Evolutionary conservation across 345 rosid genomes (phyloP).

Genomic region (Melastoma malabathricum): DNA sequence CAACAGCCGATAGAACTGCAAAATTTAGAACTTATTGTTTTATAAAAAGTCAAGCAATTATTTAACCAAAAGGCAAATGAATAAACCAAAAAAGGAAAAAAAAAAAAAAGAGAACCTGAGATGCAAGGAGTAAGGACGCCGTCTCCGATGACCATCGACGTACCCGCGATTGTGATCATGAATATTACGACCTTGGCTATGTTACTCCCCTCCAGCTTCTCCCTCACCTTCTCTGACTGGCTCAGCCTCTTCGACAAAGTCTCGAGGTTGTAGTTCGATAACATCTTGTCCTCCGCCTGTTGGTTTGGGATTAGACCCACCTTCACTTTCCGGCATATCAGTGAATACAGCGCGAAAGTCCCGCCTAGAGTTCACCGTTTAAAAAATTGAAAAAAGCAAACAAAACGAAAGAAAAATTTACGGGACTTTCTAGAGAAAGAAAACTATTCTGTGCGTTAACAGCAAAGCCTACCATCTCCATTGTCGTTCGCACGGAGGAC

Average conservation of each 20-base stretch:
- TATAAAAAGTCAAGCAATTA: no score
- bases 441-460: no score
- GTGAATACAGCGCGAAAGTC: constrained; percentile 62
- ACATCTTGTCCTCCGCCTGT: constrained; percentile 40
- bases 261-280: constrained; percentile 56
- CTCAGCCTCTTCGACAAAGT: constrained; percentile 24
- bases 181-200: constrained; percentile 30
- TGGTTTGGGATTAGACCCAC: constrained; percentile 51
- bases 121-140: constrained; percentile 72
- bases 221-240: constrained; percentile 33
- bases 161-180: constrained; percentile 53
- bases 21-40: no score
- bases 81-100: no score
- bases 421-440: no score
- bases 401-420: no score
- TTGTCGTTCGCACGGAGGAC: constrained; percentile 43
- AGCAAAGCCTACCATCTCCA: constrained; percentile 27
- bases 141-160: constrained; percentile 80
- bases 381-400: no score
- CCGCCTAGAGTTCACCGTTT: constrained; percentile 37
- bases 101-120: constrained; percentile 37
- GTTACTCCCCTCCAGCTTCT: constrained; percentile 31
- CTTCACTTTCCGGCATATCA: constrained; percentile 43
- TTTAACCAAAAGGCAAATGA: no score
- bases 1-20: no score